phyloP scores from a whole-genome alignment of 352 stramenopile genomes.

The Pythium rhizo-oryzae region DNA sequence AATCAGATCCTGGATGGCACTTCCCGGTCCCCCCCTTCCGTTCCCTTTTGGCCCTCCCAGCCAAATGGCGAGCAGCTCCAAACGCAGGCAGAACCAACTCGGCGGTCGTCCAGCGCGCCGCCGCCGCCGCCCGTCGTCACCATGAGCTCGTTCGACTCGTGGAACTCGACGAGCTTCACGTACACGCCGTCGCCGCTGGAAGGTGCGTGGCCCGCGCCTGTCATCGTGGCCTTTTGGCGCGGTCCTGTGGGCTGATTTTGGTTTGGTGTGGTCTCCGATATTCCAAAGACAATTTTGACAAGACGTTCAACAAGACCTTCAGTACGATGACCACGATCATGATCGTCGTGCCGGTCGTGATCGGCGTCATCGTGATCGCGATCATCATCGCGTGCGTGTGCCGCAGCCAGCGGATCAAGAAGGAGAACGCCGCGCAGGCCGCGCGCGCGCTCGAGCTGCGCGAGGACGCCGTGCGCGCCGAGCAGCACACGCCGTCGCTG shows the following conservation, averaged over 20 bases:
- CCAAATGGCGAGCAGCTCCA: too few species aligned
- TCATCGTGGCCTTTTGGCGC: not conserved
- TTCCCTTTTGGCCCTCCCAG: too few species aligned
- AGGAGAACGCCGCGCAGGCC: constrained; percentile 11
- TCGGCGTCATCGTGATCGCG: constrained; percentile 4
- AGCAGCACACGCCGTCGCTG: constrained; percentile 11
- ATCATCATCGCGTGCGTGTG: constrained; percentile 16
- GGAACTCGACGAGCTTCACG: not conserved
- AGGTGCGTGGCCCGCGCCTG: not conserved
- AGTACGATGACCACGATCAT: not conserved
- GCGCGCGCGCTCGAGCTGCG: not conserved
- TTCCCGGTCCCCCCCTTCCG: not conserved
- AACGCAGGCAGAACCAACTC: too few species aligned
- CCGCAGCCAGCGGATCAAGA: constrained; percentile 20
- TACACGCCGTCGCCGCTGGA: not conserved
- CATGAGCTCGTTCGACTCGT: not conserved
- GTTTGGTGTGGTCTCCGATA: not conserved
- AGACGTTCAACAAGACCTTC: constrained; percentile 2
- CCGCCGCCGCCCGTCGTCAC: not conserved
- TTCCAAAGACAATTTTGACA: constrained; percentile 1
- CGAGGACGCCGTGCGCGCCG: constrained; percentile 5
- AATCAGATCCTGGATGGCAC: not conserved
- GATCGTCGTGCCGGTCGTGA: constrained; percentile 7
- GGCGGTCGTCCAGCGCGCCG: not conserved
- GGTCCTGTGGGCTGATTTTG: not conserved